phyloP scores from a whole-genome alignment of 345 rosid species.

The Eutrema heterophyllum region DNA sequence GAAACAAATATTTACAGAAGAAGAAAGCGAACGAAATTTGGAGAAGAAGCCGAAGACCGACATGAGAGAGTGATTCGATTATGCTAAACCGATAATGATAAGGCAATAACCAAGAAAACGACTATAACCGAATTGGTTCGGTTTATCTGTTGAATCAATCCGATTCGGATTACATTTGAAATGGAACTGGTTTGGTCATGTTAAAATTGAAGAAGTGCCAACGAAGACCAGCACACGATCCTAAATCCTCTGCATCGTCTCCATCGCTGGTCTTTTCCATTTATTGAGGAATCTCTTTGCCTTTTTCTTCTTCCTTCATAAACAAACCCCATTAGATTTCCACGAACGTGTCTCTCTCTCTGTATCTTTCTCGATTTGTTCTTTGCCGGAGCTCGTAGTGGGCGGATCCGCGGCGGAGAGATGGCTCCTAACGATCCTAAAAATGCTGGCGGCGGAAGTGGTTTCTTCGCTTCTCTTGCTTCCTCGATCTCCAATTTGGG shows the following conservation, averaged over 20 bases:
- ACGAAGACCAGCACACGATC: conserved; percentile 31
- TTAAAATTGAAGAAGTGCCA: conserved; percentile 36
- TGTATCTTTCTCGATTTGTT: not conserved
- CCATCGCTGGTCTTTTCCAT: conserved; percentile 32
- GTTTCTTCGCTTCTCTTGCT: conserved; percentile 85
- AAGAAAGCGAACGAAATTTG: too few relatives aligned
- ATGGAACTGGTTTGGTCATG: conserved; percentile 17
- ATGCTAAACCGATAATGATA: not conserved
- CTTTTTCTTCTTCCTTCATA: not conserved
- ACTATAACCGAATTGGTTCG: not conserved
- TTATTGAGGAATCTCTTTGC: conserved; percentile 23
- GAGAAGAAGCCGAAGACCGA: too few relatives aligned
- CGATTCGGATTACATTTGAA: not conserved
- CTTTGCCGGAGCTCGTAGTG: conserved; percentile 1
- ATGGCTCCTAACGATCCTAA: conserved; percentile 85
- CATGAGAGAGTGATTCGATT: too few relatives aligned
- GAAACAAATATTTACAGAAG: too few relatives aligned
- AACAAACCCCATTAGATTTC: not conserved
- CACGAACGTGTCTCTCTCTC: not conserved
- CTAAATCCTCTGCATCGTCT: conserved; percentile 27
- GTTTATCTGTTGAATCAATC: not conserved
- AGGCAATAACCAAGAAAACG: not conserved
- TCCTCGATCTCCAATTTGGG: conserved; percentile 67
- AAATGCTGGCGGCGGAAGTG: conserved; percentile 40
- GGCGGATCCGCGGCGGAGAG: conserved; percentile 5